These are phyloP conservation scores for Paramecium tetraurelia DNA, from an alignment of 73 alveolate genomes.

Conservation along the genomic window DNA sequence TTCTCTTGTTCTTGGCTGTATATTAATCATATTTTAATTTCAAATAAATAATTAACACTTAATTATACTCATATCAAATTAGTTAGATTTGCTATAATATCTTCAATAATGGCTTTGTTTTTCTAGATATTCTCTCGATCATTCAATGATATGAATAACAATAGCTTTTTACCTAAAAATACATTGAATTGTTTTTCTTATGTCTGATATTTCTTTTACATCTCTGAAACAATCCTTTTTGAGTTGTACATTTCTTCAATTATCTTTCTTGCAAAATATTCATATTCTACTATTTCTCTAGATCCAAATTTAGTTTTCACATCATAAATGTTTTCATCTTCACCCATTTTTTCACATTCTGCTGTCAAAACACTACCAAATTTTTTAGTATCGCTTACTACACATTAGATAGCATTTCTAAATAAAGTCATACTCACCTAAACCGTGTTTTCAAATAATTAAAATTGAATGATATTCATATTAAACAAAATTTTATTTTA, in stretches of 20 bases:
- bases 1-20: conserved; percentile 8
- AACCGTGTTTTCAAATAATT: not conserved
- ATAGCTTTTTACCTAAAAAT: conserved; percentile 1
- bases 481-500: not conserved
- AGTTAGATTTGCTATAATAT: not conserved
- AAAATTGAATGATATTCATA: not conserved
- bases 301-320: conserved; percentile 32
- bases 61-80: not conserved
- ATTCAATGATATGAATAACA: not conserved
- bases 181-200: not conserved
- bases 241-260: conserved; percentile 23
- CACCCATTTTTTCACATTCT: conserved; percentile 4
- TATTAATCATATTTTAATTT: not conserved
- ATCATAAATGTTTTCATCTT: conserved; percentile 7
- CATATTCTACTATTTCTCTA: conserved; percentile 11
- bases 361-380: conserved; percentile 14
- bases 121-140: not conserved
- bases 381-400: not conserved
- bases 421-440: not conserved
- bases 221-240: not conserved
- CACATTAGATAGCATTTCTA: not conserved
- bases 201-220: not conserved
- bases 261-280: not conserved
- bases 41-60: not conserved
- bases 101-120: not conserved